Evolutionary conservation across 2,329 filamentous ascomycete species (phyloP).

Genomic region (Paecilomyces variotii): DNA sequence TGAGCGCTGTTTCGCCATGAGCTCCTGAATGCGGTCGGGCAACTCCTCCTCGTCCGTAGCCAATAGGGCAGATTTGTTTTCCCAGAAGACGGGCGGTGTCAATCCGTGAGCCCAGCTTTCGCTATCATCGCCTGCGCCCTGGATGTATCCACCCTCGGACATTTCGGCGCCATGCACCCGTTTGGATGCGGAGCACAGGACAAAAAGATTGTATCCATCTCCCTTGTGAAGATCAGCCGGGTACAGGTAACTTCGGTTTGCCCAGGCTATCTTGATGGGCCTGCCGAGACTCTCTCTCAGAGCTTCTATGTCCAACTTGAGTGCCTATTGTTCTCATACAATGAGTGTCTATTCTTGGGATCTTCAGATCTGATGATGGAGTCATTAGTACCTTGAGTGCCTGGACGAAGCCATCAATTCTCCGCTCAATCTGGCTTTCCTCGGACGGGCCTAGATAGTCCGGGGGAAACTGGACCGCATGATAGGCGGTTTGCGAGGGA

Average conservation of each 20-base stretch:
- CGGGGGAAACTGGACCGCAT: conserved; percentile 61
- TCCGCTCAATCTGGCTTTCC: conserved; percentile 64
- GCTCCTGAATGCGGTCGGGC: conserved; percentile 40
- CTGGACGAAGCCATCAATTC: conserved; percentile 50
- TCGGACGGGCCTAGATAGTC: conserved; percentile 67
- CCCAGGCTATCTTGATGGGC: conserved; percentile 71
- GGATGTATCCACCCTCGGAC: conserved; percentile 71
- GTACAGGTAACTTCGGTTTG: conserved; percentile 58
- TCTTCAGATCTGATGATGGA: not conserved
- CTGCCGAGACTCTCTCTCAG: conserved; percentile 55
- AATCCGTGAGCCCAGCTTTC: conserved; percentile 86
- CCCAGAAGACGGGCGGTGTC: conserved; percentile 74
- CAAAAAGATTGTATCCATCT: conserved; percentile 58
- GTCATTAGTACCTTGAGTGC: conserved; percentile 34
- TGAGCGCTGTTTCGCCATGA: conserved; percentile 27
- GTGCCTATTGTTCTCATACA: conserved; percentile 39
- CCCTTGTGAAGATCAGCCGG: conserved; percentile 40
- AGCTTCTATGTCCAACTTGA: conserved; percentile 52
- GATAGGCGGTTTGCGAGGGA: conserved; percentile 42
- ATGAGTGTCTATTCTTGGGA: conserved; percentile 15
- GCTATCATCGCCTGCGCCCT: conserved; percentile 89
- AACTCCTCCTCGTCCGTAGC: conserved; percentile 58
- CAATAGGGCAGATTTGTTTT: conserved; percentile 54
- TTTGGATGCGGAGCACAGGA: conserved; percentile 79
- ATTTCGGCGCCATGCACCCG: conserved; percentile 61